Base-by-base conservation (phyloP, 768 basidiomycete genomes). In the Suillus subaureus region DNA sequence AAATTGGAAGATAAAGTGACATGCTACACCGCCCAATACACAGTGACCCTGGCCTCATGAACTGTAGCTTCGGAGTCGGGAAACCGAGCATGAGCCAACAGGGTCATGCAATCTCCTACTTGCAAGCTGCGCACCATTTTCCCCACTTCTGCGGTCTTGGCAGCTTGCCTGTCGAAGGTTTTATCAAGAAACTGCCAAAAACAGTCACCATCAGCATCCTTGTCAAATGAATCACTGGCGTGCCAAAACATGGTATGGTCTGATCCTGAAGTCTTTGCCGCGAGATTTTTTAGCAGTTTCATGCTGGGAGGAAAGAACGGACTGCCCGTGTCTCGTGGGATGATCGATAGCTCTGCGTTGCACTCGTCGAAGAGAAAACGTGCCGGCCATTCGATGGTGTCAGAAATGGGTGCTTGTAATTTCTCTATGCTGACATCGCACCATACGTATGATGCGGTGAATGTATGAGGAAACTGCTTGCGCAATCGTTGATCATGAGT, bases 1-100 rank as follows among this genome's bases (percentile, higher is more conserved):
- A 42, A 23, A 26, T 21, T 4, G 8, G 11, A 21, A 42, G 26
- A 42, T 18, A 26, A 18, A 5, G 28, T 40, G 15, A 12, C 7
- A 18, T 18, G 23, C 40, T 64, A 66, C 37, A 64, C 66, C n/a
- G 63, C 66, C 66, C 66, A 66, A 64, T 66, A 58, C 18, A 66
- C 56, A 26, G 21, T 60, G 31, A 64, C 18, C 45, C 28, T 64
- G 12, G 66, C 66, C 21, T 64, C 40, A n/a, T 54, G 51, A 33
- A 66, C n/a, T 18, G 13, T 12, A 28, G 21, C 12, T 42, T 40
- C 39, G 4, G 58, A 28, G 26, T 60, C 4, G 13, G 62, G 62
- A 61, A 42, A 42, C 26, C 62, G 62, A 26, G 16, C 11, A 16
- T 55, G 18, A 21, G n/a, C 56, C 6, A 39, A 26, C 7, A 63